Base-by-base conservation (phyloP, 2,329 filamentous ascomycete species). In the Sclerotinia glacialis region DNA sequence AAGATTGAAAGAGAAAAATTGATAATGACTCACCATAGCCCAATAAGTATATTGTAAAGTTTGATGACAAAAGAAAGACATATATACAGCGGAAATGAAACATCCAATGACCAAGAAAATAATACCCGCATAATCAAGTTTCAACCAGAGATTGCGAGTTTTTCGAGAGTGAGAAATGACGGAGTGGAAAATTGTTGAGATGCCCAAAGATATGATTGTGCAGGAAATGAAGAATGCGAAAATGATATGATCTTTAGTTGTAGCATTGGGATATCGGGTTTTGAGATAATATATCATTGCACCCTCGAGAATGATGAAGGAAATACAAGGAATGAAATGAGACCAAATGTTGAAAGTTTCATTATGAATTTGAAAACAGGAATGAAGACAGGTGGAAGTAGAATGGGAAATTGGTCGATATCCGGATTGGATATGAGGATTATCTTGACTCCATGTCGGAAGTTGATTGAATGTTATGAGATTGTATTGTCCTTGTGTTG, bases 271-370 rank as follows among this genome's bases (percentile, higher is more conserved):
- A 59, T 79, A 80, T 34, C 69, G 58, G 4, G 47, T 50, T 3
- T 60, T 31, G 44, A 78, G 73, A 58, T 77, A 75, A 50, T 72
- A 67, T 6, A 72, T 68, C 12, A 78, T 72, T 2, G 72, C 63
- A 8, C 67, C 68, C 67, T 79, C 75, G 28, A 74, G 73, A 8
- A 78, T 49, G n/a, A 78, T 63, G 60, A 77, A 77, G 28, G 76
- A 26, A 3, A 81, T 50, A 14, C 77, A 79, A 0, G 82, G 81
- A 2, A 84, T 69, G 5, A 84, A 75, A 70, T 82, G 79, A 21
- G 79, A 78, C 69, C 77, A 80, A 56, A 81, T 80, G 68, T 81
- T 81, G 70, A 77, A 69, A 0, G 77, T 75, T 71, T 82, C 80
- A 68, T 81, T 81, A 72, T 81, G 80, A 16, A 79, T 67, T 71